phyloP scores from a whole-genome alignment of 2,329 filamentous ascomycete species.

The Aspergillus glaucus region DNA sequence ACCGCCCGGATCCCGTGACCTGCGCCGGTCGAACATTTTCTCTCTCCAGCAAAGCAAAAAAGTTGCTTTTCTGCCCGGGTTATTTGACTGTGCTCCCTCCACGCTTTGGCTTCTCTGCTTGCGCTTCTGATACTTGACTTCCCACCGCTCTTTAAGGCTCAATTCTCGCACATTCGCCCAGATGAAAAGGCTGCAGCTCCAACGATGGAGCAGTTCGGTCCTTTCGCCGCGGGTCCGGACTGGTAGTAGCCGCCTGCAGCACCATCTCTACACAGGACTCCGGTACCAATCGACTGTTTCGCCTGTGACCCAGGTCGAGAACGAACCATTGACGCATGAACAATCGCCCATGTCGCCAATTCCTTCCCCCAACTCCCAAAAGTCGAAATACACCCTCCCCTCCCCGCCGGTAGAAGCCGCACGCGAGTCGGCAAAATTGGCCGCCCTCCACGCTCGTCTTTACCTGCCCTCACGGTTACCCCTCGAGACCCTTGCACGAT shows the following conservation, averaged over 20 bases:
- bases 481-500: slow-evolving; percentile 75
- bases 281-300: slow-evolving; percentile 40
- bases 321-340: slow-evolving; percentile 22
- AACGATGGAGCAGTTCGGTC: slow-evolving; percentile 47
- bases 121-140: slow-evolving; percentile 6
- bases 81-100: slow-evolving; percentile 2
- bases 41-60: slow-evolving; percentile 24
- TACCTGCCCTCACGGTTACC: slow-evolving; percentile 75
- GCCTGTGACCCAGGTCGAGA: slow-evolving; percentile 19
- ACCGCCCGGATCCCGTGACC: slow-evolving; percentile 32
- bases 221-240: slow-evolving; percentile 43
- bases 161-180: slow-evolving; percentile 20
- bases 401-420: slow-evolving; percentile 66
- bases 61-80: slow-evolving; percentile 13
- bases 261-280: slow-evolving; percentile 25
- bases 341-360: slow-evolving; percentile 18
- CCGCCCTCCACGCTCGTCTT: slow-evolving; percentile 85
- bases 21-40: slow-evolving; percentile 30
- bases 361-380: slow-evolving; percentile 18
- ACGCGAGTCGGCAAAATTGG: slow-evolving; percentile 73
- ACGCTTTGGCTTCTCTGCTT: not conserved
- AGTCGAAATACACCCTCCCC: slow-evolving; percentile 48
- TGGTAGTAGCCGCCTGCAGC: slow-evolving; percentile 30
- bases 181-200: slow-evolving; percentile 48
- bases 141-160: slow-evolving; percentile 8